Percentiles rank a stretch among this genome's conserved stretches.
Conservation (phyloP, 1,139 yeast genomes). For the Pichia sp. region DNA sequence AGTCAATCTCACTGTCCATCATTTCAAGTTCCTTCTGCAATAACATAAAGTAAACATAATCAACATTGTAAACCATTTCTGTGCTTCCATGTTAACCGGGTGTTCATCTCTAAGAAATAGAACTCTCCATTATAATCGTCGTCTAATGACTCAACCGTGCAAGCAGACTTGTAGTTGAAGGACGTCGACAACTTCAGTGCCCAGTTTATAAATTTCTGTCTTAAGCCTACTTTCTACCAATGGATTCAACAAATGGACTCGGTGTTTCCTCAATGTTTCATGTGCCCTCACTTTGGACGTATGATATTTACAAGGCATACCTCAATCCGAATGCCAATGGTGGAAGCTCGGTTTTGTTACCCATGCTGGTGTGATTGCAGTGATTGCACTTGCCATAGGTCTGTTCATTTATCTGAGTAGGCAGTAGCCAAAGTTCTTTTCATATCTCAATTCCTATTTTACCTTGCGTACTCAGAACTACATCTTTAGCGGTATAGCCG, state of each 20-base stretch:
- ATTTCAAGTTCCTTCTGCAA: constrained; percentile 30
- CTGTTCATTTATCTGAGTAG: too few relatives aligned
- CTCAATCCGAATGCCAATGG: constrained; percentile 38
- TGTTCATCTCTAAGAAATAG: constrained; percentile 32
- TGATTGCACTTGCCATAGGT: constrained; percentile 35
- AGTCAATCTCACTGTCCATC: constrained; percentile 25
- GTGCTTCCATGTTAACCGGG: constrained; percentile 34
- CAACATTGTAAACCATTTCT: constrained; percentile 31
- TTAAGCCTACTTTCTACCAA: constrained; percentile 15
- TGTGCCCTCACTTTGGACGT: constrained; percentile 38
- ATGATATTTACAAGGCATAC: constrained; percentile 41
- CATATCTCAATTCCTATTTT: too few relatives aligned
- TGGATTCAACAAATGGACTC: constrained; percentile 32
- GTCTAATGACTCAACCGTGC: constrained; percentile 33
- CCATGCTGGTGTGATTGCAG: constrained; percentile 32
- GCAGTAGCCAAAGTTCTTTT: too few relatives aligned
- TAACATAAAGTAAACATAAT: constrained; percentile 30
- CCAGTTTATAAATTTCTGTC: constrained; percentile 25
- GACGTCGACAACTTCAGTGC: constrained; percentile 27
- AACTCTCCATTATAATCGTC: constrained; percentile 29
- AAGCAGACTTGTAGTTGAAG: constrained; percentile 32
- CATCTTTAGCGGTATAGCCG: too few relatives aligned
- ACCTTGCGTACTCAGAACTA: too few relatives aligned
- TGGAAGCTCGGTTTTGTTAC: constrained; percentile 33
- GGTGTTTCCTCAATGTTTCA: constrained; percentile 46